phyloP scores from a whole-genome alignment of 2,329 filamentous ascomycete species.

The Trichophyton benhamiae region DNA sequence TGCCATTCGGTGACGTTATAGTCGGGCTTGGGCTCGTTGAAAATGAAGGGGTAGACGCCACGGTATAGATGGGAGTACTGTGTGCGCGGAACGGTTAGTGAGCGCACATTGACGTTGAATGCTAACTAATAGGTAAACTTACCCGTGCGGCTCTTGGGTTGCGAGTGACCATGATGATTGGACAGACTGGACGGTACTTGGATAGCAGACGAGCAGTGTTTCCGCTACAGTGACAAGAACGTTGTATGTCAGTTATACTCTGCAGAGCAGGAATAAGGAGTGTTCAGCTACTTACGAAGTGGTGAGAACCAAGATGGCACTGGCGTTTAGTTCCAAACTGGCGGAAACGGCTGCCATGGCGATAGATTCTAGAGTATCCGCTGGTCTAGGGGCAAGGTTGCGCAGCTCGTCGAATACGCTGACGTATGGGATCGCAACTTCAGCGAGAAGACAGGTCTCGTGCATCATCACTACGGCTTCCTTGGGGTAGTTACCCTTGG shows the following conservation, averaged over 20 bases:
- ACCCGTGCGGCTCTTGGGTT: constrained; percentile 66
- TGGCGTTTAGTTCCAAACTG: constrained; percentile 89
- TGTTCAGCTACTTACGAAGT: constrained; percentile 51
- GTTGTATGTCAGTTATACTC: constrained; percentile 3
- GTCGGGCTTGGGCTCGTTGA: constrained; percentile 86
- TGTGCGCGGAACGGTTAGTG: background rate
- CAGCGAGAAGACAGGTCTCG: constrained; percentile 89
- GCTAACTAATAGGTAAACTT: constrained; percentile 20
- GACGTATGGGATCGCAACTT: constrained; percentile 95
- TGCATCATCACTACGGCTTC: constrained; percentile 97
- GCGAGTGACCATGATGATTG: constrained; percentile 97
- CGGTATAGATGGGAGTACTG: constrained; percentile 87
- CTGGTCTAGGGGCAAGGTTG: constrained; percentile 68
- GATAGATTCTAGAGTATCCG: constrained; percentile 81
- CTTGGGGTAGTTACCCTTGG: constrained; percentile 88
- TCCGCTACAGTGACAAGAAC: constrained; percentile 43
- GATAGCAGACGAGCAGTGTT: constrained; percentile 88
- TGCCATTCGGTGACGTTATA: constrained; percentile 92
- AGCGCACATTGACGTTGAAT: too few relatives aligned
- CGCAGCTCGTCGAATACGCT: constrained; percentile 93
- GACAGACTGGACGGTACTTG: constrained; percentile 97
- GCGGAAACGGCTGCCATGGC: constrained; percentile 95
- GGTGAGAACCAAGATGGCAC: constrained; percentile 89
- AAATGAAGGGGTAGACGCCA: constrained; percentile 94
- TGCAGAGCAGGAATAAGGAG: constrained; percentile 15